A percentile compares a stretch with the other conserved stretches of the same genome.
These are phyloP conservation scores for Phlyctochytrium arcticum DNA, from an alignment of 192 early-diverging fungal genomes.

Conservation along the genomic window DNA sequence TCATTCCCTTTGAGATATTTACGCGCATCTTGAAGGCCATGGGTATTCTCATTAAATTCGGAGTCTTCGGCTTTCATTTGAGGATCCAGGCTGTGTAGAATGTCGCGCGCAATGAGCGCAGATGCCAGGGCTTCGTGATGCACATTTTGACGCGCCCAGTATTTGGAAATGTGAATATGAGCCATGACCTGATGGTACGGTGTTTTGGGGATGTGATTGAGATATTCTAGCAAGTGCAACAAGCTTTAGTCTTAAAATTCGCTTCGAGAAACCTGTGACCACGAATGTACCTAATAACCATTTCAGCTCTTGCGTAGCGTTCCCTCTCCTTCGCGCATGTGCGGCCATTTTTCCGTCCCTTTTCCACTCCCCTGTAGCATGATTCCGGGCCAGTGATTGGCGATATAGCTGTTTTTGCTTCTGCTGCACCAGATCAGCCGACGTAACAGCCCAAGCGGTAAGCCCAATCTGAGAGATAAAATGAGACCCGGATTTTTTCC, in stretches of 20 bases:
- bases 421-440: not conserved
- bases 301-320: not conserved
- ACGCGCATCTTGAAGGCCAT: too few species aligned
- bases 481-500: not conserved
- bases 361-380: not conserved
- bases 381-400: not conserved
- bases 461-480: not conserved
- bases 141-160: not conserved
- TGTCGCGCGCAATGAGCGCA: not conserved
- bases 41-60: not conserved
- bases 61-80: too few species aligned
- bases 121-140: not conserved
- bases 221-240: not conserved
- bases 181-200: not conserved
- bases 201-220: not conserved
- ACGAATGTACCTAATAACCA: not conserved
- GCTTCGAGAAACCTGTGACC: too few species aligned
- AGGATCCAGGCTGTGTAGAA: too few species aligned
- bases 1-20: not conserved
- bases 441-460: not conserved
- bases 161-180: not conserved
- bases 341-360: not conserved
- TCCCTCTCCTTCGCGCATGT: not conserved
- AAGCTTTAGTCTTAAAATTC: too few species aligned
- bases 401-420: not conserved